Evolutionary conservation across 2,329 filamentous ascomycete species (phyloP).

Genomic region (Sporothrix curviconia): DNA sequence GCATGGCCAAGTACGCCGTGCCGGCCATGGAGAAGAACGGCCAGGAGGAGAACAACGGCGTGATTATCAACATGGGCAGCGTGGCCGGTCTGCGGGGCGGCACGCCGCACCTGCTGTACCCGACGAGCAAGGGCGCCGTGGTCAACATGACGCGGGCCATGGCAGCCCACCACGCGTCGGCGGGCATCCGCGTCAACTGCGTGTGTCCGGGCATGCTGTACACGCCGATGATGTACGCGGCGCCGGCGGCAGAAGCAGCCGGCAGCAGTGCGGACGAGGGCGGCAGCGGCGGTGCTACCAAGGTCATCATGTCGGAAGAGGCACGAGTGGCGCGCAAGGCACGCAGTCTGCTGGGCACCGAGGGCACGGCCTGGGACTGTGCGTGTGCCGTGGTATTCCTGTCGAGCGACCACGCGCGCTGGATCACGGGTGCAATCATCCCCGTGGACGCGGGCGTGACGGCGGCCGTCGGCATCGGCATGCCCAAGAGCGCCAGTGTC

Average conservation of each 20-base stretch:
- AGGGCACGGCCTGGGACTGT: conserved; percentile 15
- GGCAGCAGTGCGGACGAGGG: background rate
- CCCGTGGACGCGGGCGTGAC: conserved; percentile 13
- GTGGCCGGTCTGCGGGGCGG: conserved; percentile 50
- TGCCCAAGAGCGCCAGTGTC: conserved; percentile 12
- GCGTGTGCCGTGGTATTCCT: conserved; percentile 14
- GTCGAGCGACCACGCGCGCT: conserved; percentile 14
- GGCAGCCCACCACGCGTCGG: conserved; percentile 41
- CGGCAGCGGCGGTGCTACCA: background rate
- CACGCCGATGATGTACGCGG: conserved; percentile 37
- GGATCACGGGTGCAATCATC: conserved; percentile 14
- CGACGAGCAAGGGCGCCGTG: conserved; percentile 42
- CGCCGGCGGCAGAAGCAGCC: background rate
- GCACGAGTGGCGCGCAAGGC: conserved; percentile 7
- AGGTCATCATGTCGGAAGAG: conserved; percentile 10
- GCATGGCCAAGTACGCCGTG: conserved; percentile 56
- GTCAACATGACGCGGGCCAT: conserved; percentile 47
- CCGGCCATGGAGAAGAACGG: conserved; percentile 53
- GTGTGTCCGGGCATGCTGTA: conserved; percentile 43
- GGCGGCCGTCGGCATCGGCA: conserved; percentile 9
- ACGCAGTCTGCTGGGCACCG: conserved; percentile 14
- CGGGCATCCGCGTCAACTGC: conserved; percentile 44
- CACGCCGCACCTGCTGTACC: conserved; percentile 39
- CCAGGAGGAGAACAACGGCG: conserved; percentile 32
- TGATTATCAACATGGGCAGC: conserved; percentile 56